These are phyloP conservation scores for Pluteus cervinus DNA, from an alignment of 768 basidiomycete genomes.

Conservation along the genomic window DNA sequence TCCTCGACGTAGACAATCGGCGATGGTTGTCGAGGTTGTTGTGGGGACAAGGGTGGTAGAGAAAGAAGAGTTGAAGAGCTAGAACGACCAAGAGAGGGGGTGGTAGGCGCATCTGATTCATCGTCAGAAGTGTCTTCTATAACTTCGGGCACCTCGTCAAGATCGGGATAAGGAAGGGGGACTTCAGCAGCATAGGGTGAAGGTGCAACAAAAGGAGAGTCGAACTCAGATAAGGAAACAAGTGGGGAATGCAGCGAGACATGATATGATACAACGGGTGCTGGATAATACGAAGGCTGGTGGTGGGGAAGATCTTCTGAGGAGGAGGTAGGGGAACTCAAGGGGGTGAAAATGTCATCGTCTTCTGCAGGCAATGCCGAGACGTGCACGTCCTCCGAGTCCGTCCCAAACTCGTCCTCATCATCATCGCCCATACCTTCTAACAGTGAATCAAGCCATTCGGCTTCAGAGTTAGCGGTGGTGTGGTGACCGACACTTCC, in stretches of 20 bases:
- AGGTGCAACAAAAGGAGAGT: constrained; percentile 41
- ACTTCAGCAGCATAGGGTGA: constrained; percentile 42
- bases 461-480: constrained; percentile 51
- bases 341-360: constrained; percentile 65
- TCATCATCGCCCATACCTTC: constrained; percentile 70
- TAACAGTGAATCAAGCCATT: constrained; percentile 79
- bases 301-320: constrained; percentile 68
- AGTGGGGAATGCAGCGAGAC: constrained; percentile 54
- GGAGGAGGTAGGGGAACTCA: constrained; percentile 67
- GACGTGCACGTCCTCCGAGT: constrained; percentile 38
- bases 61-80: constrained; percentile 46
- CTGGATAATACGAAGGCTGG: constrained; percentile 40
- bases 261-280: constrained; percentile 43
- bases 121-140: constrained; percentile 85
- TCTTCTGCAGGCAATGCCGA: constrained; percentile 47
- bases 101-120: constrained; percentile 67
- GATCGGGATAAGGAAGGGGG: constrained; percentile 57
- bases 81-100: constrained; percentile 56
- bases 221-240: constrained; percentile 42
- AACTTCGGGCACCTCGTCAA: constrained; percentile 57
- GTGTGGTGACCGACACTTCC: constrained; percentile 37
- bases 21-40: constrained; percentile 36
- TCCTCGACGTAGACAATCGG: constrained; percentile 59
- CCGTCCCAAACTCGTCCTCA: constrained; percentile 50
- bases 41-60: constrained; percentile 43